Evolutionary conservation across 2,329 filamentous ascomycete species (phyloP), one percentile per base, ranked within the genome.

Genomic region (Cryphonectria carpinicola): DNA sequence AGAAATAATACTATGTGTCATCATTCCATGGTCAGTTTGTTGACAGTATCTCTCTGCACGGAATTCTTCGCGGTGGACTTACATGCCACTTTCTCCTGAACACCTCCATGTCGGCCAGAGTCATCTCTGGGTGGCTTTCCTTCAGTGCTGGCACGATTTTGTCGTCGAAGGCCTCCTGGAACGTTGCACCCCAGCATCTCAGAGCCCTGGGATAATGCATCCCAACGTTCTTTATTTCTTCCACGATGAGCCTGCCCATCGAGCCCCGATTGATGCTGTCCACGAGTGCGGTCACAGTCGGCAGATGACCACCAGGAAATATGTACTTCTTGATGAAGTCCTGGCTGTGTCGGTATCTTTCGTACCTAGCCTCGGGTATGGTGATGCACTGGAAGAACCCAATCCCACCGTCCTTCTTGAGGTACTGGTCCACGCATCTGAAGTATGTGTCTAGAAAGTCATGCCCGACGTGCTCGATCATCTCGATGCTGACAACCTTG

Each of bases 241-340:
- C 71, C 32, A 73, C 71, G n/a, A 73, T 60, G 25, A 73, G 67
- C 46, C 22, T 54, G 3, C 70, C 71, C 64, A 17, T 25, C 10
- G 69, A 73, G 0, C 69, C 71, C 25, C 70, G 67, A 37, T 66
- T 25, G 65, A 73, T 73, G 25, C 63, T 66, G 13, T 58, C 43
- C 6, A 73, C 69, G 4, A 73, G 67, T 35, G 69, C 70, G 52
- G 69, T 73, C 32, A 71, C 70, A 1, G 71, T 73, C 3, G 71
- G 71, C 19, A 73, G 67, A 43, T 73, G 69, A 1, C 71, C 71
- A 19, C 71, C 71, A 4, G 71, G 67, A 13, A 73, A 73, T 25
- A 73, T 71, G 64, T 73, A 73, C 64, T 69, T 69, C 69, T 70
- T 71, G 70, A 73, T 71, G 25, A 73, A 73, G 67, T 73, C 71